Percentiles rank a stretch among this genome's conserved stretches.
phyloP scores from a whole-genome alignment of 768 basidiomycete genomes.

The Thelephora ganbajun region DNA sequence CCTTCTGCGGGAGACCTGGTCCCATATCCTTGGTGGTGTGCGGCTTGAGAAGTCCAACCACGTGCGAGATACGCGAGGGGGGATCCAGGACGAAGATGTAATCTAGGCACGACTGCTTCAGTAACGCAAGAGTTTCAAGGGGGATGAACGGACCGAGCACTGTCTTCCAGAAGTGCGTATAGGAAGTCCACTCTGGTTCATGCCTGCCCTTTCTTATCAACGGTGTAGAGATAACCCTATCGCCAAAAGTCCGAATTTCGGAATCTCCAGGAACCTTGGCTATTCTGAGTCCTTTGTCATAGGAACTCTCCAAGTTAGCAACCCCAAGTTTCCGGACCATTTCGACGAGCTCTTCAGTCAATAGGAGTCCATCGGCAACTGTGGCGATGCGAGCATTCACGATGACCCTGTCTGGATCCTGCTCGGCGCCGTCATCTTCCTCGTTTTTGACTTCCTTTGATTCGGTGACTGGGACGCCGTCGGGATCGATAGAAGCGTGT shows the following conservation, averaged over 20 bases:
- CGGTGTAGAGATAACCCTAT: slow-evolving; percentile 24
- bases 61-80: slow-evolving; percentile 15
- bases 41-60: slow-evolving; percentile 48
- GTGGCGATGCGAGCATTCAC: slow-evolving; percentile 54
- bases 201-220: slow-evolving; percentile 33
- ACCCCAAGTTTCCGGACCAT: slow-evolving; percentile 26
- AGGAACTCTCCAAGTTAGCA: slow-evolving; percentile 41
- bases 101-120: slow-evolving; percentile 31
- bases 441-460: slow-evolving; percentile 12
- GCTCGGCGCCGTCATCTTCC: slow-evolving; percentile 22
- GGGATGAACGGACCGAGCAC: slow-evolving; percentile 44
- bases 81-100: slow-evolving; percentile 75
- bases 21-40: slow-evolving; percentile 43
- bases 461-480: slow-evolving; percentile 20
- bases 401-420: slow-evolving; percentile 59
- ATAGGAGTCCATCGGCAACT: slow-evolving; percentile 56
- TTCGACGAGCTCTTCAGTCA: slow-evolving; percentile 35
- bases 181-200: slow-evolving; percentile 84
- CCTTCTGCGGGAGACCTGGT: slow-evolving; percentile 66
- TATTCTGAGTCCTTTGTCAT: slow-evolving; percentile 36
- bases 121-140: neutral
- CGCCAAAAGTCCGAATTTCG: slow-evolving; percentile 32
- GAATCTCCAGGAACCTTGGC: slow-evolving; percentile 8
- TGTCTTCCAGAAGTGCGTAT: slow-evolving; percentile 76
- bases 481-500: slow-evolving; percentile 54